Conservation (phyloP, 768 basidiomycete species). For the Psilocybe azurescens region DNA sequence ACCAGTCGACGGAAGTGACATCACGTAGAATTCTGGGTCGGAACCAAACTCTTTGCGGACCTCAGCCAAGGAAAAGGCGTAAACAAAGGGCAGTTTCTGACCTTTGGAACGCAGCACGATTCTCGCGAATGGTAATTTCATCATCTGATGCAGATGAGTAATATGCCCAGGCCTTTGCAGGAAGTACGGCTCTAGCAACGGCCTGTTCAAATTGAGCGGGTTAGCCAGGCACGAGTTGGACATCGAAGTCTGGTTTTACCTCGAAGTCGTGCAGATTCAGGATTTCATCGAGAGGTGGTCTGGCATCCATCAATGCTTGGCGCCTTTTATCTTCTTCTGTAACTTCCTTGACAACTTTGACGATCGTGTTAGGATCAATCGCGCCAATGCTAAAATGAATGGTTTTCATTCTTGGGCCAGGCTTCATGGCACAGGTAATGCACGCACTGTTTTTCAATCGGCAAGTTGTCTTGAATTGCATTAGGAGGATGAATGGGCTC, state of each 20-base stretch:
- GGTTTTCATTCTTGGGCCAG: neutral
- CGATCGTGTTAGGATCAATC: constrained; percentile 71
- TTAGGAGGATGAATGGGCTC: constrained; percentile 91
- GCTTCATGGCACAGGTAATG: neutral
- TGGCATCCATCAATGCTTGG: constrained; percentile 59
- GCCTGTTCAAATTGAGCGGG: constrained; percentile 46
- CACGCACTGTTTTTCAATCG: constrained; percentile 82
- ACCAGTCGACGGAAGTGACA: constrained; percentile 83
- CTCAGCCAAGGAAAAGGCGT: constrained; percentile 12
- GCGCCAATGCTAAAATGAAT: constrained; percentile 59
- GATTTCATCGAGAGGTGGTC: constrained; percentile 79
- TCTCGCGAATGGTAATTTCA: constrained; percentile 89
- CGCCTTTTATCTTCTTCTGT: constrained; percentile 77
- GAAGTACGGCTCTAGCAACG: constrained; percentile 79
- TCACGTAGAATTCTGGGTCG: constrained; percentile 85
- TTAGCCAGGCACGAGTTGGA: constrained; percentile 4
- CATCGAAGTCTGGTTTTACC: constrained; percentile 40
- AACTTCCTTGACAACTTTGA: constrained; percentile 63
- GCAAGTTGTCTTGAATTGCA: constrained; percentile 77
- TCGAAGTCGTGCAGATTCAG: constrained; percentile 96
- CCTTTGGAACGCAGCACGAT: constrained; percentile 92
- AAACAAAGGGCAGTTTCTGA: constrained; percentile 43
- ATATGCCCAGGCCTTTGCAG: constrained; percentile 93
- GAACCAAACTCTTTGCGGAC: constrained; percentile 78
- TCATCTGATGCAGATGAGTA: constrained; percentile 96